phyloP scores from a whole-genome alignment of 2,329 filamentous ascomycete species.

The Diplodia mutila region DNA sequence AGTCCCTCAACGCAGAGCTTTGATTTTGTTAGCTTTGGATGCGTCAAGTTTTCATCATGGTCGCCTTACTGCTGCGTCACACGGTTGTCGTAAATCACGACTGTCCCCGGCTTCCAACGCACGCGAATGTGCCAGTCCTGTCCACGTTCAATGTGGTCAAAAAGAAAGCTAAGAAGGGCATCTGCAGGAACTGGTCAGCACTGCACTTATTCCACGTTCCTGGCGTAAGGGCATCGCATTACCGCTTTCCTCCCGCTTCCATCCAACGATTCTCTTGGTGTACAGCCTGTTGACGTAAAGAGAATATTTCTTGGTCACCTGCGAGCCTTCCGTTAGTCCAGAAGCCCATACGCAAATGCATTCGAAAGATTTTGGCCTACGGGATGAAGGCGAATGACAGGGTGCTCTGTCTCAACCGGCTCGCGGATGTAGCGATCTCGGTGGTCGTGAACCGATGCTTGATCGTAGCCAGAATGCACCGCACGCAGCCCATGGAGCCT shows the following conservation, averaged over 20 bases:
- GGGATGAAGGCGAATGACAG: constrained; percentile 28
- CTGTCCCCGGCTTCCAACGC: constrained; percentile 25
- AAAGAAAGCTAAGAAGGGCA: constrained; percentile 27
- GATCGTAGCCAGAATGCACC: constrained; percentile 26
- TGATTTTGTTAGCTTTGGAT: neutral
- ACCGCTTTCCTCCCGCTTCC: constrained; percentile 28
- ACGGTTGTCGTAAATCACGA: constrained; percentile 25
- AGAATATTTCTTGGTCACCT: constrained; percentile 28
- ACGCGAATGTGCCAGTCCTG: constrained; percentile 22
- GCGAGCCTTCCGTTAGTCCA: neutral
- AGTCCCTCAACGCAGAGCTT: constrained; percentile 18
- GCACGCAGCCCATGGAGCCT: constrained; percentile 27
- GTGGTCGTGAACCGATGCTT: constrained; percentile 24
- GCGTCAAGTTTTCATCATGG: neutral
- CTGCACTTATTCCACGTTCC: too few relatives aligned
- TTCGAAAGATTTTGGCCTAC: neutral
- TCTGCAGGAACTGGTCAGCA: neutral
- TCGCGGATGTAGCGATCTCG: constrained; percentile 20
- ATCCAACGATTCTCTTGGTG: constrained; percentile 28
- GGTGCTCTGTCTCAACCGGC: constrained; percentile 25
- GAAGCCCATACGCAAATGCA: too few relatives aligned
- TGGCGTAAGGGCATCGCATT: neutral
- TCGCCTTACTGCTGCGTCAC: constrained; percentile 17
- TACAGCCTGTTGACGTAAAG: constrained; percentile 29
- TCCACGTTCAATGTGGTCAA: constrained; percentile 24